Base-by-base conservation (phyloP, 2,329 filamentous ascomycete genomes). In the Lachnellula willkommii region DNA sequence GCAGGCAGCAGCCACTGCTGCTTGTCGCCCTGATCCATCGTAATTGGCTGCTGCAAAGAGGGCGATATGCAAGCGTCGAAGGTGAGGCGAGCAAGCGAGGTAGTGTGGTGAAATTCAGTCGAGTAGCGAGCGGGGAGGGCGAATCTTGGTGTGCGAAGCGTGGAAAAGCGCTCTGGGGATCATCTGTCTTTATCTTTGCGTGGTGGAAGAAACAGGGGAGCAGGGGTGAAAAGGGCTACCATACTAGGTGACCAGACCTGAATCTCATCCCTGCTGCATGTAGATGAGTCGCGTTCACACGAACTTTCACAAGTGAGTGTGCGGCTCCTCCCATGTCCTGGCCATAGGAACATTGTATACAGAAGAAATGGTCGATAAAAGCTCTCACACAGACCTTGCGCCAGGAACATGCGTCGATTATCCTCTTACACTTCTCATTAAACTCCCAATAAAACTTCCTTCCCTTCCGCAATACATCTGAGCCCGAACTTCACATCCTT, bases 401-500 rank as follows among this genome's bases (percentile, higher is more conserved):
- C 28, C 8, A 2, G 28, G 28, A 28, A 28, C 28, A 9, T 28
- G 28, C 28, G 28, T 32, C 2, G 3, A 32, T 11, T 32, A 3
- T 32, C 28, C 8, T 32, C 8, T 32, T 32, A 32, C 28, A 32
- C 8, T 9, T 32, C 8, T 3, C n/a, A n/a, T n/a, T n/a, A n/a
- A n/a, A n/a, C n/a, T 17, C 17, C 46, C 20, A 57, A 35, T 20
- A 46, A 24, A 11, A 55, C 35, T 35, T 55, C 55, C 35, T 54
- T 60, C 45, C 51, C 56, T 52, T 57, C 49, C 1, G 17, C 57
- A 46, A 63, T 52, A 50, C 49, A 50, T 11, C 47, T 49, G 49
- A 63, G 48, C 39, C 46, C 53, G 43, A 48, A 45, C 20, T 64
- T 60, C 12, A 83, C 48, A 60, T 77, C 76, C 1, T 56, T 56